Evolutionary conservation across 257 asterid species (phyloP), one percentile per base, ranked within the genome.

Genomic region (Jaltomata sinuosa): DNA sequence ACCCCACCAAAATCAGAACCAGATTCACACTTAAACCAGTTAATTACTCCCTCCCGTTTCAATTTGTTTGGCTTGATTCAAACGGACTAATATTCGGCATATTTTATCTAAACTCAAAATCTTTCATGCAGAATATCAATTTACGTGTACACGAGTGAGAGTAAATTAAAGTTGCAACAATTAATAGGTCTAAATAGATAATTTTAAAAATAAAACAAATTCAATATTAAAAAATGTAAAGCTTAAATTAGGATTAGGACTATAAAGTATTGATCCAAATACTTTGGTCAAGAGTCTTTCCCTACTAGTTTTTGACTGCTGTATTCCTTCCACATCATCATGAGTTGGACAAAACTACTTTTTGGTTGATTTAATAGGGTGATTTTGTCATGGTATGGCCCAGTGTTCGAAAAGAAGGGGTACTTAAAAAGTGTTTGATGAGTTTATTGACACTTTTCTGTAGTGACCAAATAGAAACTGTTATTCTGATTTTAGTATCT

Each of bases 301-400:
- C 22, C 22, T 61, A 32, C 27, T 16, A 87, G 86, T 83, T 76
- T 77, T 84, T 89, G 77, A 81, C 10, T 78, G 25, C 54, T 64
- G 76, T 32, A 42, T 82, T 62, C 59, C 82, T 69, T 78, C 87
- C 92, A 88, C 91, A 88, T 90, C 92, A 87, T 68, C 88, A 72
- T 90, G 92, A 88, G 89, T 88, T 85, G n/a, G 91, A 88, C 91
- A 87, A 88, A 85, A 69, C 36, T 38, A 64, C 87, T 84, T 90
- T 85, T 25, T 42, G 45, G 34, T 38, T 87, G 78, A 81, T 89
- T 72, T 72, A 74, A 64, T 36, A 54, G 55, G 47, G 86, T 54
- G 86, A 83, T 85, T 57, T 87, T 84, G 88, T 87, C 89, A 87
- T 85, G 82, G 16, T 80, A 82, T 84, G 91, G 88, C 90, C 91